Evolutionary conservation across 805 yeast species (phyloP).

Genomic region (Cyberlindnera mississippiensis): DNA sequence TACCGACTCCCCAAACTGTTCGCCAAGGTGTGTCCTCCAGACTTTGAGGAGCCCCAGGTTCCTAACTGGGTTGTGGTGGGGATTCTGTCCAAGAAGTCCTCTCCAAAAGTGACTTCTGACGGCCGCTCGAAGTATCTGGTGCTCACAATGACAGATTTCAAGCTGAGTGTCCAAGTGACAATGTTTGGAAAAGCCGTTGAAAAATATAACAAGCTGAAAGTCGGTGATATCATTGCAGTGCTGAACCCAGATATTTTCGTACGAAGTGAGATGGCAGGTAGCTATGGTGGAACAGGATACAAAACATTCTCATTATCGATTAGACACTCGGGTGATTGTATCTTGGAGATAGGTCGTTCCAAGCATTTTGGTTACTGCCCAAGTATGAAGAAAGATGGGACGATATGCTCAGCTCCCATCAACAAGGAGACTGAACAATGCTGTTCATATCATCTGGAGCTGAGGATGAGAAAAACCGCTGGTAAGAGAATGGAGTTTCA

Average conservation of each 20-base stretch:
- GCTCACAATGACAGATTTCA: slow-evolving; percentile 65
- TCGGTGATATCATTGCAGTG: slow-evolving; percentile 72
- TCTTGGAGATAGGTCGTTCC: slow-evolving; percentile 73
- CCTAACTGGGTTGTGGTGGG: slow-evolving; percentile 83
- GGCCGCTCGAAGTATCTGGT: slow-evolving; percentile 49
- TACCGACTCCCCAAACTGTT: slow-evolving; percentile 55
- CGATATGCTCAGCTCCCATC: slow-evolving; percentile 56
- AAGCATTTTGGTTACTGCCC: slow-evolving; percentile 65
- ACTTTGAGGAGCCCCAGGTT: slow-evolving; percentile 62
- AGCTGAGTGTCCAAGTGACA: slow-evolving; percentile 52
- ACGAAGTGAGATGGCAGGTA: slow-evolving; percentile 19
- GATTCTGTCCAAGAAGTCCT: slow-evolving; percentile 54
- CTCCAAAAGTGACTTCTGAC: slow-evolving; percentile 42
- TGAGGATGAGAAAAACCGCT: slow-evolving; percentile 45
- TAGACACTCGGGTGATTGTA: slow-evolving; percentile 43
- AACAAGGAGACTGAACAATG: slow-evolving; percentile 48
- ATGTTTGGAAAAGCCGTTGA: slow-evolving; percentile 66
- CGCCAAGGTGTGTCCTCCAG: slow-evolving; percentile 66
- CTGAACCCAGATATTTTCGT: slow-evolving; percentile 65
- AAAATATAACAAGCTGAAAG: slow-evolving; percentile 65
- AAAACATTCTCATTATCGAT: slow-evolving; percentile 52
- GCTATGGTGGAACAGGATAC: slow-evolving; percentile 1
- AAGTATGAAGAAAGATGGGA: slow-evolving; percentile 40
- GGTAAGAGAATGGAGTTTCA: slow-evolving; percentile 76
- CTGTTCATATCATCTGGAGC: slow-evolving; percentile 73